phyloP scores from a whole-genome alignment of 495 filamentous ascomycete species.

The Parathielavia hyrcaniae region DNA sequence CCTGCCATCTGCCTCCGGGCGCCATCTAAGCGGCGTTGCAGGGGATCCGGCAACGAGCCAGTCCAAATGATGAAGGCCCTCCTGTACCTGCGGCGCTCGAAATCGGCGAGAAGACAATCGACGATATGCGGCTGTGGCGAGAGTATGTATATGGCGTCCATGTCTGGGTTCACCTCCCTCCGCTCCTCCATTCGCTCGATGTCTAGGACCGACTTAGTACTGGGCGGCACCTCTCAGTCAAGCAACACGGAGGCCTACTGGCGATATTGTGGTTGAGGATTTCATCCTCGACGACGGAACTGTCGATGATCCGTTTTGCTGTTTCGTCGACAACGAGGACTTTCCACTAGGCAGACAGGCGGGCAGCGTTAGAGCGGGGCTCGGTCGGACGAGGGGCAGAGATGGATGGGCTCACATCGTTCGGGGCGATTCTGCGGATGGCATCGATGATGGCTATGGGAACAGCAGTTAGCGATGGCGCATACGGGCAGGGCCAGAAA shows the following conservation, averaged over 20 bases:
- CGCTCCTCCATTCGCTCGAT: slow-evolving; percentile 86
- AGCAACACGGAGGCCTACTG: slow-evolving; percentile 51
- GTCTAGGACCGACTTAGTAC: slow-evolving; percentile 48
- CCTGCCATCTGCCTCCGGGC: slow-evolving; percentile 66
- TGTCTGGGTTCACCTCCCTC: slow-evolving; percentile 69
- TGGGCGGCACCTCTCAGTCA: not conserved
- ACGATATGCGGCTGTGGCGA: slow-evolving; percentile 79
- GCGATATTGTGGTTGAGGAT: slow-evolving; percentile 93
- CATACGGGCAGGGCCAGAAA: not conserved
- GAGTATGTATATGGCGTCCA: slow-evolving; percentile 91
- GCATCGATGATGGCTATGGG: slow-evolving; percentile 42
- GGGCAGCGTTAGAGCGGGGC: slow-evolving; percentile 13
- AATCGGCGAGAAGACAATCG: slow-evolving; percentile 87
- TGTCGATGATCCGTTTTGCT: slow-evolving; percentile 75
- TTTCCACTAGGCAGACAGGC: slow-evolving; percentile 66
- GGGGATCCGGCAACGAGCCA: slow-evolving; percentile 37
- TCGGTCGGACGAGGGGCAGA: not conserved
- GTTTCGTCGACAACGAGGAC: slow-evolving; percentile 79
- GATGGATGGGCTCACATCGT: slow-evolving; percentile 43
- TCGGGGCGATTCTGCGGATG: slow-evolving; percentile 49
- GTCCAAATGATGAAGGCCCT: slow-evolving; percentile 79
- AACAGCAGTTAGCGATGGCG: slow-evolving; percentile 1
- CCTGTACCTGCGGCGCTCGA: slow-evolving; percentile 73
- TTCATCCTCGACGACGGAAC: slow-evolving; percentile 85
- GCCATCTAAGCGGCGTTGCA: slow-evolving; percentile 42